Evolutionary conservation across 2,329 filamentous ascomycete species (phyloP).

Genomic region (Ophiostoma sp.): DNA sequence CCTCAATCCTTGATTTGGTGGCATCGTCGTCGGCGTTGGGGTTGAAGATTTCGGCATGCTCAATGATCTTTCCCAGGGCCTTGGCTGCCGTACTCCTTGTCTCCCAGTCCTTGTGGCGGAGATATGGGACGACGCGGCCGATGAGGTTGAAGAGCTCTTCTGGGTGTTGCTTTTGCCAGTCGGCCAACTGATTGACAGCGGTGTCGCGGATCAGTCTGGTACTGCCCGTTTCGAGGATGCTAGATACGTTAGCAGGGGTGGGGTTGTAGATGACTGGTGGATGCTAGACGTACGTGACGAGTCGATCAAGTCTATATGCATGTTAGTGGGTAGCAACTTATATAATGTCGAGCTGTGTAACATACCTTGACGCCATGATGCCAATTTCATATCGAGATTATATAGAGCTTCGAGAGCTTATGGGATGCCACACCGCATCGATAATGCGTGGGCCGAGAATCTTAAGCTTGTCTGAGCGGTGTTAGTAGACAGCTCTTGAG

Average conservation of each 20-base stretch:
- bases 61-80: constrained; percentile 87
- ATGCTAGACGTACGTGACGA: constrained; percentile 70
- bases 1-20: constrained; percentile 39
- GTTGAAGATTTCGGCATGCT: constrained; percentile 81
- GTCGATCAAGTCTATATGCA: constrained; percentile 65
- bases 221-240: constrained; percentile 87
- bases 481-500: background rate
- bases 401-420: constrained; percentile 23
- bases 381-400: constrained; percentile 33
- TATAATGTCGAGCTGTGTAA: background rate
- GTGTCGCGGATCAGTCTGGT: constrained; percentile 94
- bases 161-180: constrained; percentile 96
- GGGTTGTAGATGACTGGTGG: background rate
- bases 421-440: constrained; percentile 17
- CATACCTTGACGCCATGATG: constrained; percentile 54
- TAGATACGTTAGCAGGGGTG: background rate
- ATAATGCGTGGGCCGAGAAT: background rate
- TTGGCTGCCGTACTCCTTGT: constrained; percentile 89
- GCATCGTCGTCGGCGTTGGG: constrained; percentile 73
- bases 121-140: constrained; percentile 88
- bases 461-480: background rate
- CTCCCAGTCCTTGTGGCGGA: constrained; percentile 94
- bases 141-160: constrained; percentile 96
- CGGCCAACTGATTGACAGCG: constrained; percentile 90
- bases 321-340: constrained; percentile 26